Base-by-base conservation (phyloP, 306 rosid species). In the Sesbania bispinosa region DNA sequence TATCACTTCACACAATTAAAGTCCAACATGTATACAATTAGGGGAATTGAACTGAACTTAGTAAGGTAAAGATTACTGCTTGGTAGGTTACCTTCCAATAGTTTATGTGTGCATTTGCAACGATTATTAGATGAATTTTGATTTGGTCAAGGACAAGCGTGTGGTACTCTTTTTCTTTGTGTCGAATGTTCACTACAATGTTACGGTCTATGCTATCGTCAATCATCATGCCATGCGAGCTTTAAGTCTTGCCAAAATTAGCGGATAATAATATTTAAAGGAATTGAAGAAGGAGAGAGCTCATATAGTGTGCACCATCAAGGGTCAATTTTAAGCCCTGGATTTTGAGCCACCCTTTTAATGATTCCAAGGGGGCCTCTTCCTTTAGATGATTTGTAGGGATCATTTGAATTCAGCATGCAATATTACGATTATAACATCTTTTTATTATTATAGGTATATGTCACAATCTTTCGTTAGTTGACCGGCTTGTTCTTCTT, bases 81-180 rank as follows among this genome's bases (percentile, higher is more conserved):
- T 63, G 46, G 78, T 67, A 50, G 83, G 76, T 33, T 50, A 60
- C 23, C 48, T 68, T 62, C 77, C 77, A 80, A n/a, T n/a, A n/a
- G 61, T 36, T 46, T 46, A 0, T 2, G 30, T 30, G 71, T 73
- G 64, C 9, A 26, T 35, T 62, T 53, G 64, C 3, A 69, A 54
- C 70, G 1, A 62, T n/a, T 33, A 27, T 27, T 30, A 27, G 73
- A 39, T 15, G 75, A 26, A n/a, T 23, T 64, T 71, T 63, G 82
- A 65, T 47, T 38, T 62, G 74, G 81, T 62, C 65, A 68, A 73
- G 9, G 20, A 33, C 62, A 32, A 74, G 38, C 50, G 10, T 73
- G 66, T n/a, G 32, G 35, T 7, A 39, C 32, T 14, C 19, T 27
- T 26, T 55, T 65, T 15, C 1, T 32, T 1, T 7, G 35, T 7